Evolutionary conservation across 108 stramenopile species (phyloP).

Genomic region (Ochromonas danica): DNA sequence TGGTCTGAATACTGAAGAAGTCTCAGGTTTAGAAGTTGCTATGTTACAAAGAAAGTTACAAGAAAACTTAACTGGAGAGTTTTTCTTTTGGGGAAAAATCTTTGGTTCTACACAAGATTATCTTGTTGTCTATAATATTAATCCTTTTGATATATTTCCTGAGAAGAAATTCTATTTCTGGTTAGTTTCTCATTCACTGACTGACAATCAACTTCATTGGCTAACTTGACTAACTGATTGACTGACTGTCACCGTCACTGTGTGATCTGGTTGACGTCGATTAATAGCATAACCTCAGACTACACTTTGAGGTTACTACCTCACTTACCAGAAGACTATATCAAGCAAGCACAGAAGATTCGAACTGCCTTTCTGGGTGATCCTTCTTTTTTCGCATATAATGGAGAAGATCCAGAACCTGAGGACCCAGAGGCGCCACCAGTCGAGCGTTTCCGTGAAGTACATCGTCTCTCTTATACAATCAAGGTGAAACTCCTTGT

Average conservation of each 20-base stretch:
- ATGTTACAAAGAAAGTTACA: conserved; percentile 35
- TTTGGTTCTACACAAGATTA: conserved; percentile 43
- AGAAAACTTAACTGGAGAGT: conserved; percentile 38
- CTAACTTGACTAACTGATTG: not conserved
- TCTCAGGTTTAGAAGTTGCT: conserved; percentile 38
- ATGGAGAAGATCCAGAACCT: conserved; percentile 40
- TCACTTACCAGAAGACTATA: conserved; percentile 13
- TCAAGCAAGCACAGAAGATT: not conserved
- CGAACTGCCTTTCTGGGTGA: conserved; percentile 28
- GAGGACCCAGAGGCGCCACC: conserved; percentile 36
- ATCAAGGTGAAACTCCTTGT: conserved; percentile 2
- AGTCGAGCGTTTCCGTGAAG: conserved; percentile 41
- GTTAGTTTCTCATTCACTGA: not conserved
- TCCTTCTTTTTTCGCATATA: conserved; percentile 27
- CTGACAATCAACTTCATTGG: not conserved
- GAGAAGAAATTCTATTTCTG: conserved; percentile 44
- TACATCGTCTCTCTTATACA: conserved; percentile 45
- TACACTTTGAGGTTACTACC: conserved; percentile 31
- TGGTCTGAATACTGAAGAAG: conserved; percentile 43
- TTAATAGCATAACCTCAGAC: conserved; percentile 38
- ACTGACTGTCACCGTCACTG: too few species aligned
- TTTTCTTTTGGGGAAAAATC: conserved; percentile 47
- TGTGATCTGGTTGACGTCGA: too few species aligned
- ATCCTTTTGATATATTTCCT: conserved; percentile 33
- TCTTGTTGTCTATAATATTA: conserved; percentile 33